These are phyloP conservation scores for Nidula niveotomentosa DNA, from an alignment of 1,284 basidiomycete genomes.

Conservation along the genomic window DNA sequence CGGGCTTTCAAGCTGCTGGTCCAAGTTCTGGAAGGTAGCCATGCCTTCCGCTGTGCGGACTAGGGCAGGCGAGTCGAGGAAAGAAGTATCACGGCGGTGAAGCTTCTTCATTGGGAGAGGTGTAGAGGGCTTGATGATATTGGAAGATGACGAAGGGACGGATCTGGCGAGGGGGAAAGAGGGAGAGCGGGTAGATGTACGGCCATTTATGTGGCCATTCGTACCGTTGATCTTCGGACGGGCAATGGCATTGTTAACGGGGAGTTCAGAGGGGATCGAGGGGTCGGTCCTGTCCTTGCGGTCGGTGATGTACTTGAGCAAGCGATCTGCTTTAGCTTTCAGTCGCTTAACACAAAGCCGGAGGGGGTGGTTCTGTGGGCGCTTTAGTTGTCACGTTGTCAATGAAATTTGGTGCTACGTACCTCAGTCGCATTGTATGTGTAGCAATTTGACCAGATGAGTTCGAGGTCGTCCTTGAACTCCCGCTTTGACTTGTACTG, in stretches of 20 bases:
- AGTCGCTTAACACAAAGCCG: constrained; percentile 78
- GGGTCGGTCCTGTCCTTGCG: constrained; percentile 77
- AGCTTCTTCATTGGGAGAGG: constrained; percentile 16
- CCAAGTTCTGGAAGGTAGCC: constrained; percentile 59
- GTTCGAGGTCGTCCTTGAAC: constrained; percentile 91
- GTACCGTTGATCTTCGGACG: constrained; percentile 33
- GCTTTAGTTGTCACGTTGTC: constrained; percentile 1
- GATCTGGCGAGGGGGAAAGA: constrained; percentile 22
- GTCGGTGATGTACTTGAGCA: constrained; percentile 89
- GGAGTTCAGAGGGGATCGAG: constrained; percentile 51
- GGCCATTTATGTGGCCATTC: constrained; percentile 32
- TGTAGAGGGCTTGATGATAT: constrained; percentile 16
- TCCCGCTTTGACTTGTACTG: constrained; percentile 93
- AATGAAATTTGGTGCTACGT: constrained; percentile 17
- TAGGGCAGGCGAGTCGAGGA: constrained; percentile 71
- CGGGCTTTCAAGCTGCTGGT: constrained; percentile 33
- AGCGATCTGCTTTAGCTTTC: constrained; percentile 75
- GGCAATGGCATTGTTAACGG: constrained; percentile 24
- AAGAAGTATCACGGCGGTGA: constrained; percentile 39
- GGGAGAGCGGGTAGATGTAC: constrained; percentile 30
- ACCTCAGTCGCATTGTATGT: constrained; percentile 92
- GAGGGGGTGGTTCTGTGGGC: constrained; percentile 68
- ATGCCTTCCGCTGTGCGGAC: constrained; percentile 79
- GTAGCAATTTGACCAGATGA: constrained; percentile 97
- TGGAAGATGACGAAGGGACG: constrained; percentile 17